Percentiles rank a stretch among this genome's conserved stretches.
phyloP scores from a whole-genome alignment of 345 rosid genomes.

The Eucalyptus cladocalyx region DNA sequence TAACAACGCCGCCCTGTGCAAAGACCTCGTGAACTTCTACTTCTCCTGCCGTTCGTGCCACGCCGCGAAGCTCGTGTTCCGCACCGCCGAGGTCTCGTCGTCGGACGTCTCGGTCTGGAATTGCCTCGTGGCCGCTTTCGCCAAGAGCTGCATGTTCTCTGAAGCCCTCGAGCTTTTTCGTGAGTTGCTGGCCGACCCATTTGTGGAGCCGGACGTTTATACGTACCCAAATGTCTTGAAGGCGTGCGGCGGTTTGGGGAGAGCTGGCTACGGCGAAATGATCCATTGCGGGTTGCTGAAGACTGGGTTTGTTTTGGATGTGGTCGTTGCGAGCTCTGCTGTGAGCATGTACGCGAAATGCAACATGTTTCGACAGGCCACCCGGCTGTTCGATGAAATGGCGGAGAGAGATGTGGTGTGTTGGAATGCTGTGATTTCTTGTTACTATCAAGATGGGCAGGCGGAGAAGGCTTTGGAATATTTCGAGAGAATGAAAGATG shows the following conservation, averaged over 20 bases:
- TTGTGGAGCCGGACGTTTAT: constrained; percentile 36
- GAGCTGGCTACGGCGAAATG: constrained; percentile 27
- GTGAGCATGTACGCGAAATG: constrained; percentile 47
- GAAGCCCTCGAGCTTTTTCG: constrained; percentile 39
- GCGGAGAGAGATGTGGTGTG: constrained; percentile 47
- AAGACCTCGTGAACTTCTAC: constrained; percentile 45
- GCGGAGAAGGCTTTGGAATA: constrained; percentile 45
- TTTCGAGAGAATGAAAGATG: constrained; percentile 33
- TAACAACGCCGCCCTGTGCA: constrained; percentile 25
- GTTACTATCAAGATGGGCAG: constrained; percentile 54
- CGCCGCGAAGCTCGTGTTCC: constrained; percentile 35
- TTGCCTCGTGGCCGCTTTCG: constrained; percentile 36
- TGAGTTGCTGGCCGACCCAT: constrained; percentile 14
- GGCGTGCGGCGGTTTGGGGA: constrained; percentile 45
- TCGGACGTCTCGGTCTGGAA: constrained; percentile 53
- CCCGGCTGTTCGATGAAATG: constrained; percentile 59
- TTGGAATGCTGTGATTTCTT: constrained; percentile 67
- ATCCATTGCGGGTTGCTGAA: constrained; percentile 45
- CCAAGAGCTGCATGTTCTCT: constrained; percentile 34
- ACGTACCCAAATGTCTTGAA: constrained; percentile 58
- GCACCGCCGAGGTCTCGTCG: constrained; percentile 9
- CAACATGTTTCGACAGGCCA: constrained; percentile 11
- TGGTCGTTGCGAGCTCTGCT: constrained; percentile 46
- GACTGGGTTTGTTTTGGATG: constrained; percentile 33
- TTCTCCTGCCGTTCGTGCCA: constrained; percentile 25